A percentile compares a stretch with the other conserved stretches of the same genome.
phyloP scores from a whole-genome alignment of 768 basidiomycete genomes.

The Agrocybe praecox region DNA sequence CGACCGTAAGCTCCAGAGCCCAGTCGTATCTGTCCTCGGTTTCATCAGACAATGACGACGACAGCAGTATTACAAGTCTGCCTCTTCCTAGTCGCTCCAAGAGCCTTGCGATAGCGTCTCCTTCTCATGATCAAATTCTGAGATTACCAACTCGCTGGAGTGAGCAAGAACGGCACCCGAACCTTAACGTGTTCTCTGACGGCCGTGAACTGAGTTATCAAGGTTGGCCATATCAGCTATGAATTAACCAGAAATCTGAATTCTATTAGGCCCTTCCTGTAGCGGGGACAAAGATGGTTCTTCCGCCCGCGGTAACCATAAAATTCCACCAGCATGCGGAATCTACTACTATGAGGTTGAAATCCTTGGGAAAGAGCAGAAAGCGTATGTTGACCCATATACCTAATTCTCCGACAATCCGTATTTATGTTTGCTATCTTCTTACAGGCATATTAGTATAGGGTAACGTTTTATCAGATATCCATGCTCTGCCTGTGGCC shows the following conservation, averaged over 20 bases:
- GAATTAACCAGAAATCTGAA: slow-evolving; percentile 3
- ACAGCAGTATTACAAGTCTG: slow-evolving; percentile 50
- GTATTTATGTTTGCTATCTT: slow-evolving; percentile 14
- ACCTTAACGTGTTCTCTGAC: slow-evolving; percentile 65
- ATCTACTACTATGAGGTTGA: slow-evolving; percentile 95
- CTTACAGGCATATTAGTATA: slow-evolving; percentile 72
- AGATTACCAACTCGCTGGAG: slow-evolving; percentile 80
- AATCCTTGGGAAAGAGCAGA: slow-evolving; percentile 76
- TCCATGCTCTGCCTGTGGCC: background rate
- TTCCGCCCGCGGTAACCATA: slow-evolving; percentile 73
- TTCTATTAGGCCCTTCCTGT: slow-evolving; percentile 42
- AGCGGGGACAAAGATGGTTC: slow-evolving; percentile 83
- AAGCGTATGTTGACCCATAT: slow-evolving; percentile 57
- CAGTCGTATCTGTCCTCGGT: slow-evolving; percentile 28
- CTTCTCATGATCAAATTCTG: slow-evolving; percentile 43
- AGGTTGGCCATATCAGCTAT: slow-evolving; percentile 40
- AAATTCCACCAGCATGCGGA: slow-evolving; percentile 85
- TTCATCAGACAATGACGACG: slow-evolving; percentile 70
- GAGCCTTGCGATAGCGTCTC: slow-evolving; percentile 20
- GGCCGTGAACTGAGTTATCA: slow-evolving; percentile 76
- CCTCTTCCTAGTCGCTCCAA: slow-evolving; percentile 34
- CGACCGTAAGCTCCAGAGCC: slow-evolving; percentile 13
- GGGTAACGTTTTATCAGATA: slow-evolving; percentile 49
- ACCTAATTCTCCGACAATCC: background rate
- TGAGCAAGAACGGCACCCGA: slow-evolving; percentile 60